Conservation (phyloP, 1,284 basidiomycete species). For the Trichosporon sp. region DNA sequence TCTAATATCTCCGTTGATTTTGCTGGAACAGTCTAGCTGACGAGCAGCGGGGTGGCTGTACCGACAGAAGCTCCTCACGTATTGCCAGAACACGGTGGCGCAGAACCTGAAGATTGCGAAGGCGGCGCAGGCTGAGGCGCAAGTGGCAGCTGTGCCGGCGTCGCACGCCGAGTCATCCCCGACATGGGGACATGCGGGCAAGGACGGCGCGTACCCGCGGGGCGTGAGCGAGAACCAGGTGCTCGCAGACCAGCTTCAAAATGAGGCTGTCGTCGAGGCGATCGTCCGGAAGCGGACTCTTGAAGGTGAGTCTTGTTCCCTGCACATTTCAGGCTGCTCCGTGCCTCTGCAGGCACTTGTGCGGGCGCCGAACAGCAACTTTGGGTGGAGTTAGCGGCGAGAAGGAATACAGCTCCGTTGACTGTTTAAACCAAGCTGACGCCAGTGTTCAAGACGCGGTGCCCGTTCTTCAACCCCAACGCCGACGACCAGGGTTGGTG, state of each 20-base stretch:
- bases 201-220: slow-evolving; percentile 50
- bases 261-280: slow-evolving; percentile 70
- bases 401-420: background rate
- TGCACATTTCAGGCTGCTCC: too few species aligned
- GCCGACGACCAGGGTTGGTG: slow-evolving; percentile 64
- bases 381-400: background rate
- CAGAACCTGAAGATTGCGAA: background rate
- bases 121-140: background rate
- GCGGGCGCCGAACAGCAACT: too few species aligned
- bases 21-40: too few species aligned
- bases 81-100: slow-evolving; percentile 69
- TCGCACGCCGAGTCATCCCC: background rate
- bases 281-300: slow-evolving; percentile 71
- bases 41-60: slow-evolving; percentile 72
- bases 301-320: slow-evolving; percentile 57
- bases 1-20: background rate
- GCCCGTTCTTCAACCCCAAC: slow-evolving; percentile 68
- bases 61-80: slow-evolving; percentile 68
- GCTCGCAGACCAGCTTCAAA: slow-evolving; percentile 70
- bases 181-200: slow-evolving; percentile 6
- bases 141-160: slow-evolving; percentile 10
- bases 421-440: background rate
- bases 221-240: slow-evolving; percentile 66
- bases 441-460: slow-evolving; percentile 71
- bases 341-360: too few species aligned